Evolutionary conservation across 345 rosid genomes (phyloP), one percentile per base, ranked within the genome.

Genomic region (Arabidopsis arenosa): DNA sequence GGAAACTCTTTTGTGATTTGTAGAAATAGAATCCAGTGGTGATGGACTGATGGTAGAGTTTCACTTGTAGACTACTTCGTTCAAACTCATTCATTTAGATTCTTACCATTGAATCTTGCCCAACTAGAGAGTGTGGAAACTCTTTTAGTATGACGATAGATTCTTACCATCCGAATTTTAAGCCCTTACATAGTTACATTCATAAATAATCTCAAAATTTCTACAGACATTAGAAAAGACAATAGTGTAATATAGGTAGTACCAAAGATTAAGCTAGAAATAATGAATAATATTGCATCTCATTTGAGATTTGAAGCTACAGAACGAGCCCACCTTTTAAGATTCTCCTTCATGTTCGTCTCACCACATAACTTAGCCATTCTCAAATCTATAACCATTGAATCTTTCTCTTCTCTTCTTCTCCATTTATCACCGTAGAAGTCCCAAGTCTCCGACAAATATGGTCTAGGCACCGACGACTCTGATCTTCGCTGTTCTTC

Each of bases 381-480:
- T 75, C 80, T 80, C 88, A 88, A 89, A 14, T 88, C 84, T 81
- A 63, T 79, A 86, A 89, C 70, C 61, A 86, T 78, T 56, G 88
- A 77, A 17, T 77, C 67, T 76, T 65, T 85, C 81, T 62, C 63
- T 74, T 2, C 9, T 81, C 75, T 54, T 79, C 11, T 35, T 63
- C 78, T 59, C 78, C 10, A 84, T 37, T 49, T 51, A 11, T 30
- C 33, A 44, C 32, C 86, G 70, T 51, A 52, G 68, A 49, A 81
- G 10, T 81, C 92, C 98, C 98, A 93, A 11, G 95, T 87, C 81
- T 90, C 95, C 9, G 95, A 90, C 10, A 93, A 81, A 68, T 93
- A 93, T 48, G 98, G 93, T 78, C 97, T 88, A 3, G 77, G 37
- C 59, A 88, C 79, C 53, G 28, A 61, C 5, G 66, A 15, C 18